These are phyloP conservation scores for Camelina sativa DNA, from an alignment of 345 rosid species.

Conservation along the genomic window DNA sequence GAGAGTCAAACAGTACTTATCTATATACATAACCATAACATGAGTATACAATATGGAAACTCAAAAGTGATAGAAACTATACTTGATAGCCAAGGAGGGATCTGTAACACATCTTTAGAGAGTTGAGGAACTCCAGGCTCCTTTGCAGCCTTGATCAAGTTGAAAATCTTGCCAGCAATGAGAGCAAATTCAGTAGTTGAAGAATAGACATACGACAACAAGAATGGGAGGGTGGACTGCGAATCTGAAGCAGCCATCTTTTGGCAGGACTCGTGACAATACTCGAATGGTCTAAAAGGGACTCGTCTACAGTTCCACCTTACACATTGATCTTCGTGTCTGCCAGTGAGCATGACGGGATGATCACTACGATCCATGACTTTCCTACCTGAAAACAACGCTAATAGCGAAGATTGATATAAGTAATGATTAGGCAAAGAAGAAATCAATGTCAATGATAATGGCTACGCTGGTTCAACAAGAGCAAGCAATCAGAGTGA, in stretches of 20 bases:
- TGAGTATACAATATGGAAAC: neutral
- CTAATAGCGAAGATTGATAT: too few relatives aligned
- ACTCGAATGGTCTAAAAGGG: neutral
- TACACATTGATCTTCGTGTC: neutral
- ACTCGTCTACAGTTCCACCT: neutral
- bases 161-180: neutral
- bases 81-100: neutral
- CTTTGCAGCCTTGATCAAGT: neutral
- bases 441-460: neutral
- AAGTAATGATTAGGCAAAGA: neutral
- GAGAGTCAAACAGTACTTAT: neutral
- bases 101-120: neutral
- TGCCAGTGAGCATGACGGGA: neutral
- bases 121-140: neutral
- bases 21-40: too few relatives aligned
- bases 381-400: too few relatives aligned
- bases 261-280: neutral
- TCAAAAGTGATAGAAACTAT: neutral
- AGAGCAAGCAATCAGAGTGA: neutral
- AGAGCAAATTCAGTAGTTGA: neutral
- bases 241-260: neutral
- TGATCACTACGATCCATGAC: neutral
- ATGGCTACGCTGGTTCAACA: neutral
- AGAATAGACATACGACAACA: neutral
- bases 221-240: neutral